These are phyloP conservation scores for Paradendryphiella salina DNA, from an alignment of 2,329 filamentous ascomycete species.

Conservation along the genomic window DNA sequence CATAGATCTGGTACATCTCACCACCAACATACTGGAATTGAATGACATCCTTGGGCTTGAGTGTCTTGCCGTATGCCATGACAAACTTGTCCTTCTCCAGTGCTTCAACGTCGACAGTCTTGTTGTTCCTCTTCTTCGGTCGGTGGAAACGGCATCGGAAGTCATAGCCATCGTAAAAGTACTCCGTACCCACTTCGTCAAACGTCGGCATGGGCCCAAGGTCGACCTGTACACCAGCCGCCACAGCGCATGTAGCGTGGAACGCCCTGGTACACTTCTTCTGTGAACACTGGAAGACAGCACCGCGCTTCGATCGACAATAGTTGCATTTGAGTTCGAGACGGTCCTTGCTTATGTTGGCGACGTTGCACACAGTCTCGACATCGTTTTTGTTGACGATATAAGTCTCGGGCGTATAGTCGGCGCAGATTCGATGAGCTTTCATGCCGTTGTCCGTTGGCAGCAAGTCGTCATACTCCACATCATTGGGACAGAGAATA, in stretches of 20 bases:
- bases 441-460: conserved; percentile 84
- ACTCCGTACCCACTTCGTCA: conserved; percentile 87
- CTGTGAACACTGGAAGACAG: conserved; percentile 93
- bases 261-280: conserved; percentile 94
- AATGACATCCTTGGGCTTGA: conserved; percentile 75
- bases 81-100: conserved; percentile 73
- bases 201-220: conserved; percentile 83
- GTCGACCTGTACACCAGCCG: conserved; percentile 90
- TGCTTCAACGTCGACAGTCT: conserved; percentile 68
- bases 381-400: conserved; percentile 68
- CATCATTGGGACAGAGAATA: conserved; percentile 88
- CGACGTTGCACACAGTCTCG: conserved; percentile 76
- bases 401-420: conserved; percentile 90
- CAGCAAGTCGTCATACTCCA: conserved; percentile 78
- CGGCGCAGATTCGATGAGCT: conserved; percentile 84
- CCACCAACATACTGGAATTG: conserved; percentile 79
- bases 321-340: conserved; percentile 92
- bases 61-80: conserved; percentile 65
- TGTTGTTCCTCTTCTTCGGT: conserved; percentile 83
- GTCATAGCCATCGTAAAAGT: conserved; percentile 87
- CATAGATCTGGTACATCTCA: conserved; percentile 88
- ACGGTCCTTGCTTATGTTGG: conserved; percentile 82
- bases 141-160: conserved; percentile 95
- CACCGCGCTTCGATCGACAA: conserved; percentile 91
- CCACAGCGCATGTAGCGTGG: conserved; percentile 90